A percentile compares a stretch with the other conserved stretches of the same genome.
Conservation (phyloP, 2,329 filamentous ascomycete species). For the Metarhizium brunneum region DNA sequence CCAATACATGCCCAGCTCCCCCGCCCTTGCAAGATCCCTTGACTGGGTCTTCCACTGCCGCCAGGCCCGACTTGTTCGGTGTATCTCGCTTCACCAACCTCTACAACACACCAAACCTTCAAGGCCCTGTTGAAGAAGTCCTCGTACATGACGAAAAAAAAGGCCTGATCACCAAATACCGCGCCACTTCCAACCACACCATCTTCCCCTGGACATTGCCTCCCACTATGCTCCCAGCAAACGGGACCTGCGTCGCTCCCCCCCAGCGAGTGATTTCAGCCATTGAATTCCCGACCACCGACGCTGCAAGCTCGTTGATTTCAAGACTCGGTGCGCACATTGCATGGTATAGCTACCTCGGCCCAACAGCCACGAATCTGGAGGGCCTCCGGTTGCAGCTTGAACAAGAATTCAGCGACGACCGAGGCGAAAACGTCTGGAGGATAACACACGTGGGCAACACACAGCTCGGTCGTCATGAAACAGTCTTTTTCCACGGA, state of each 20-base stretch:
- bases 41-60: conserved; percentile 69
- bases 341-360: conserved; percentile 23
- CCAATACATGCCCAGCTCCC: conserved; percentile 54
- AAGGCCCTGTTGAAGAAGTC: conserved; percentile 32
- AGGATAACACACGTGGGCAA: conserved; percentile 74
- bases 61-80: conserved; percentile 76
- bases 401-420: conserved; percentile 48
- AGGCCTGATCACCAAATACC: conserved; percentile 28
- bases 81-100: conserved; percentile 78
- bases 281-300: conserved; percentile 50
- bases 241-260: conserved; percentile 70
- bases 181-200: conserved; percentile 65
- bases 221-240: conserved; percentile 57
- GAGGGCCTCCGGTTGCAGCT: conserved; percentile 56
- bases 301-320: conserved; percentile 22
- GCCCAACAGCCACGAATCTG: conserved; percentile 40
- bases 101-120: conserved; percentile 62
- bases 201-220: conserved; percentile 94
- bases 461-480: conserved; percentile 74
- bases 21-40: conserved; percentile 52
- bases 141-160: conserved; percentile 33
- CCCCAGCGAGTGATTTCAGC: conserved; percentile 60
- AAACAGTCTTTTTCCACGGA: conserved; percentile 72
- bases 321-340: conserved; percentile 24
- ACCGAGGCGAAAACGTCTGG: conserved; percentile 40